Evolutionary conservation across 768 basidiomycete genomes (phyloP).

Genomic region (Lyophyllum semitale): DNA sequence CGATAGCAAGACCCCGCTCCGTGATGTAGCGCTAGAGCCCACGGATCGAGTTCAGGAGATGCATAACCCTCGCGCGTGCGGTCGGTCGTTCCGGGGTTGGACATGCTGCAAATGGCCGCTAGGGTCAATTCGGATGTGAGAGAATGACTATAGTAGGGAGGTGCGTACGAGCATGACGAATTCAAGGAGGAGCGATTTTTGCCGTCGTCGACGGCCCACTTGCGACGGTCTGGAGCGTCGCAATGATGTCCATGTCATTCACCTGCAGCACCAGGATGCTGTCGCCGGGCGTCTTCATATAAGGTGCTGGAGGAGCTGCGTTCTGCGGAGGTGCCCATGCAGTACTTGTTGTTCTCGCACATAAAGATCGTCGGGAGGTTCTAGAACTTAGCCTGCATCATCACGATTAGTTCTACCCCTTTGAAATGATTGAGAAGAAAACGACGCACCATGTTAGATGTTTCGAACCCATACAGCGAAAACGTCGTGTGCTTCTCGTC

Average conservation of each 20-base stretch:
- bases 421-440: neutral
- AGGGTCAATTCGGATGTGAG: neutral
- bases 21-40: constrained; percentile 90
- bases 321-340: constrained; percentile 97
- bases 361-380: constrained; percentile 94
- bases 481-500: constrained; percentile 79
- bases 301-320: constrained; percentile 91
- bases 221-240: constrained; percentile 81
- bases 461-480: constrained; percentile 95
- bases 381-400: constrained; percentile 84
- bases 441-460: constrained; percentile 91
- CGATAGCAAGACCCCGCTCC: constrained; percentile 90
- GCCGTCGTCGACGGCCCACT: constrained; percentile 79
- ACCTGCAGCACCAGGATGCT: constrained; percentile 96
- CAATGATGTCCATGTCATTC: constrained; percentile 98
- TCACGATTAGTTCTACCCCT: neutral
- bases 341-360: constrained; percentile 99
- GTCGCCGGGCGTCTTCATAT: constrained; percentile 96
- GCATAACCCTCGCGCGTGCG: constrained; percentile 96
- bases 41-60: constrained; percentile 90
- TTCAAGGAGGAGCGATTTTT: constrained; percentile 95
- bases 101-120: constrained; percentile 73
- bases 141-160: constrained; percentile 33
- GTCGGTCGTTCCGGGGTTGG: constrained; percentile 98
- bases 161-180: constrained; percentile 96